These are phyloP conservation scores for Pseudogymnoascus sp. DNA, from an alignment of 2,329 filamentous ascomycete species.

Conservation along the genomic window DNA sequence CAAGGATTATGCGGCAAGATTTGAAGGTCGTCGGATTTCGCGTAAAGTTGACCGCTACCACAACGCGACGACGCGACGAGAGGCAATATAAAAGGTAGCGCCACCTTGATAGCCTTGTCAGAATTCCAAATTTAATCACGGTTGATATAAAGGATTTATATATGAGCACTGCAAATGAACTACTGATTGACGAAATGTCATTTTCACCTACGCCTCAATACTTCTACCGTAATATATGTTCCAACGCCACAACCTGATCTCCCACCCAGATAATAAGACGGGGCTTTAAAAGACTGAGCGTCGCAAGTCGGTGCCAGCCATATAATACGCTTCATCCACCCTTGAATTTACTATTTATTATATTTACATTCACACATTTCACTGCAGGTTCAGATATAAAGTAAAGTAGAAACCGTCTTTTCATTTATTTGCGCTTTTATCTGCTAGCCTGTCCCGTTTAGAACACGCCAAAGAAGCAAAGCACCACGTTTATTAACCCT, in stretches of 20 bases:
- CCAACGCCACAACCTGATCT: background rate
- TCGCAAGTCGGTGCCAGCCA: background rate
- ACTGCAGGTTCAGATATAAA: background rate
- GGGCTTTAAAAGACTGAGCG: background rate
- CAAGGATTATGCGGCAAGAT: constrained; percentile 8
- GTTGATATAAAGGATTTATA: background rate
- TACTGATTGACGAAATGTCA: background rate
- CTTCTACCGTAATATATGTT: background rate
- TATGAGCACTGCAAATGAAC: background rate
- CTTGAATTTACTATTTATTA: background rate
- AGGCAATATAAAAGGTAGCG: background rate
- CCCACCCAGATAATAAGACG: background rate
- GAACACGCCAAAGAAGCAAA: constrained; percentile 7
- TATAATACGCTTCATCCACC: background rate
- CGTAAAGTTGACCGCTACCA: constrained; percentile 6
- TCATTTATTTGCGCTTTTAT: background rate
- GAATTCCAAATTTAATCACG: background rate
- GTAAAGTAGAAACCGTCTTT: constrained; percentile 2
- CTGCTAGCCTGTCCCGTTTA: constrained; percentile 3
- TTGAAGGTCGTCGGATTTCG: constrained; percentile 3
- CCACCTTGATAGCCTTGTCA: background rate
- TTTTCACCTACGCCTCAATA: background rate
- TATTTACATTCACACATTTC: background rate
- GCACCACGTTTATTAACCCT: constrained; percentile 4
- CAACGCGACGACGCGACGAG: constrained; percentile 5